Conservation (phyloP, 805 yeast genomes). For the Tetrapisispora nanseiensis region DNA sequence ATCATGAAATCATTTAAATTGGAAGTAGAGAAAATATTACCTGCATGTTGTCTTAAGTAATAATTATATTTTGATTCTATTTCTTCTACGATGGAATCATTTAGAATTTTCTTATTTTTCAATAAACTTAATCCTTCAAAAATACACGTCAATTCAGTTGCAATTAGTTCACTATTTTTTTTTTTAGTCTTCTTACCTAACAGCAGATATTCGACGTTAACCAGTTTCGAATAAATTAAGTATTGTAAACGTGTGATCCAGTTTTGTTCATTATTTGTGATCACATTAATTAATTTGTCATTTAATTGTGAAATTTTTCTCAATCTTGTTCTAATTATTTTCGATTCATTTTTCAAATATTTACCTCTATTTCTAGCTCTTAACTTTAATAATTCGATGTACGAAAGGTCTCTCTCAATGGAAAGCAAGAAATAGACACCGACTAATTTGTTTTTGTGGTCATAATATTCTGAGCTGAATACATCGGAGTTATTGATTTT, state of each 20-base stretch:
- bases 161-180: constrained; percentile 16
- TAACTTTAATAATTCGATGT: constrained; percentile 23
- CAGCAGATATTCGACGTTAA: constrained; percentile 35
- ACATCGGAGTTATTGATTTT: constrained; percentile 36
- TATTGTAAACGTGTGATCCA: constrained; percentile 30
- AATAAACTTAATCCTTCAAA: constrained; percentile 20
- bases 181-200: constrained; percentile 20
- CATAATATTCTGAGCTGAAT: constrained; percentile 43
- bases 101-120: constrained; percentile 9
- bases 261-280: constrained; percentile 34
- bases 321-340: constrained; percentile 52
- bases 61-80: constrained; percentile 22
- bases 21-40: constrained; percentile 13
- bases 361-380: constrained; percentile 26
- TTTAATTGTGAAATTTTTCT: constrained; percentile 48
- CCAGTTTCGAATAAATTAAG: constrained; percentile 37
- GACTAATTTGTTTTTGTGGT: constrained; percentile 36
- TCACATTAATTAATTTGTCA: constrained; percentile 32
- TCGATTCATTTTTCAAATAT: constrained; percentile 28
- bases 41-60: constrained; percentile 22
- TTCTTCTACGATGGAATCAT: constrained; percentile 13
- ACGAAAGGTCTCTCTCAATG: constrained; percentile 60
- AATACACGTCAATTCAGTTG: constrained; percentile 16
- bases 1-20: constrained; percentile 20
- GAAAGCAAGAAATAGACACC: constrained; percentile 52